A percentile compares a stretch with the other conserved stretches of the same genome.
Conservation (phyloP, 352 stramenopile genomes). For the Globisporangium uncinulatum region DNA sequence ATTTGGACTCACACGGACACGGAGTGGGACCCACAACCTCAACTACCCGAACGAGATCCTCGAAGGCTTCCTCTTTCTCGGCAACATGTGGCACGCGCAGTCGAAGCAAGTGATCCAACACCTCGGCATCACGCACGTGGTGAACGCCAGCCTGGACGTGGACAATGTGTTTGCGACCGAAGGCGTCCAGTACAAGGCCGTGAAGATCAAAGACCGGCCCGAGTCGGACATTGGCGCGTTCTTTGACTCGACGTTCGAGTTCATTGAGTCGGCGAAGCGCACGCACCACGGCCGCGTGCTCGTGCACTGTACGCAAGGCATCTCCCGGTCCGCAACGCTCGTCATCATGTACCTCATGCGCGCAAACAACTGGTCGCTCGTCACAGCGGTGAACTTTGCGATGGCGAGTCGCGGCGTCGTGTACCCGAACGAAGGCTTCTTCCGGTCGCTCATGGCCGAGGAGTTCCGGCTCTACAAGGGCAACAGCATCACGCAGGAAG, state of each 20-base stretch:
- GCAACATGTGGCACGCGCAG: conserved; percentile 88
- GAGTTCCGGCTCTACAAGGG: conserved; percentile 75
- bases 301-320: conserved; percentile 82
- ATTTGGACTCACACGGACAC: conserved; percentile 51
- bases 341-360: conserved; percentile 88
- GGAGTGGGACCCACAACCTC: conserved; percentile 80
- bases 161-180: conserved; percentile 70
- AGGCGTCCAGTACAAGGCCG: conserved; percentile 65
- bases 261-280: conserved; percentile 78
- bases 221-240: conserved; percentile 64
- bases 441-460: conserved; percentile 68
- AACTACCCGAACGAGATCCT: conserved; percentile 88
- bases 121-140: conserved; percentile 80
- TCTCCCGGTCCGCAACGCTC: conserved; percentile 75
- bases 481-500: conserved; percentile 61
- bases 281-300: conserved; percentile 71
- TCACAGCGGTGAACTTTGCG: conserved; percentile 77
- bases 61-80: conserved; percentile 81
- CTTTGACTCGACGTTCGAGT: conserved; percentile 64
- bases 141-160: conserved; percentile 77
- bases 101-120: conserved; percentile 67
- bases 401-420: conserved; percentile 71
- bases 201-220: conserved; percentile 77
- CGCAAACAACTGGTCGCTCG: conserved; percentile 74
- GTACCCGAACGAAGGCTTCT: conserved; percentile 81